Evolutionary conservation across 176 grass and related monocot species (phyloP).

Genomic region (Oropetium thomaeum): DNA sequence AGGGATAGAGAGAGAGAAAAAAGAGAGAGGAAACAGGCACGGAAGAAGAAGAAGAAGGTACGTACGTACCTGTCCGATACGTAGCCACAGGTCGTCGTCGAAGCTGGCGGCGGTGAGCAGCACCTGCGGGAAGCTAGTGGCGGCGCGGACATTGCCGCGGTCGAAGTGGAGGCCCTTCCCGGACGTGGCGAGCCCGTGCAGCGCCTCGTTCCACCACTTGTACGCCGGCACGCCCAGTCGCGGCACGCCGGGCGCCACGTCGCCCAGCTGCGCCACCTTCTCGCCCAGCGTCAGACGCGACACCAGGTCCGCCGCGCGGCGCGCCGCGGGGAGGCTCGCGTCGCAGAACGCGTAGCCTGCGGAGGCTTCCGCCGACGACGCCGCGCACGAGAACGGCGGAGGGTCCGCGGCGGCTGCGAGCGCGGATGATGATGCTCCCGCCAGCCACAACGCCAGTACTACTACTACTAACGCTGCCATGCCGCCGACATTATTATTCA

Average conservation of each 20-base stretch:
- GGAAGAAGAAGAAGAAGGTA: neutral
- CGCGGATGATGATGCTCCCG: too few relatives aligned
- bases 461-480: neutral
- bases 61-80: slow-evolving; percentile 62
- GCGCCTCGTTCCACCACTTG: slow-evolving; percentile 83
- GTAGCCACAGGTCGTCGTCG: slow-evolving; percentile 62
- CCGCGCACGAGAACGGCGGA: slow-evolving; percentile 59
- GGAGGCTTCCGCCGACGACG: neutral
- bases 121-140: slow-evolving; percentile 84
- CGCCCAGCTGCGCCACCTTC: slow-evolving; percentile 57
- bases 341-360: slow-evolving; percentile 42
- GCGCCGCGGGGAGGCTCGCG: neutral
- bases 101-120: slow-evolving; percentile 70
- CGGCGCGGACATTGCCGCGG: slow-evolving; percentile 25
- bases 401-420: neutral
- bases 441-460: neutral
- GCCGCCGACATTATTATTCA: too few relatives aligned
- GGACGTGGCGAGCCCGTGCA: slow-evolving; percentile 68
- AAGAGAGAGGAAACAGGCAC: neutral
- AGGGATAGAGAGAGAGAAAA: neutral
- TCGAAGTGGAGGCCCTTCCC: slow-evolving; percentile 44
- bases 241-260: slow-evolving; percentile 30
- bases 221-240: slow-evolving; percentile 61
- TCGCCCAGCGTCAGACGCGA: slow-evolving; percentile 43
- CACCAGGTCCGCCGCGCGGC: slow-evolving; percentile 60